Evolutionary conservation across 2,329 filamentous ascomycete species (phyloP).

Genomic region (Chaetomiaceae sp.): DNA sequence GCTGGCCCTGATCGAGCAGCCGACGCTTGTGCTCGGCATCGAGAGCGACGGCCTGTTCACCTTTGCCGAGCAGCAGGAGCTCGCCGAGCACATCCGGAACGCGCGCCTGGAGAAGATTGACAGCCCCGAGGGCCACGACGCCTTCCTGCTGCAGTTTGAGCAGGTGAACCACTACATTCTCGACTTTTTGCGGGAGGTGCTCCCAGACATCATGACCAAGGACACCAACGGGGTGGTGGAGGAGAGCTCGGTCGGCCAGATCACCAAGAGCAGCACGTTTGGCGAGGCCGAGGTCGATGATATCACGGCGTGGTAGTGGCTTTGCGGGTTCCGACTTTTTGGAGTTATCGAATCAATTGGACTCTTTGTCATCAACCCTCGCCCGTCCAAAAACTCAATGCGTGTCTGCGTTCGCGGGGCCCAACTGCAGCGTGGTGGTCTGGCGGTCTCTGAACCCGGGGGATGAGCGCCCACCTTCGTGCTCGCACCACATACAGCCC

Average conservation of each 20-base stretch:
- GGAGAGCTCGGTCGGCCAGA: slow-evolving; percentile 49
- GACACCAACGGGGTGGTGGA: slow-evolving; percentile 44
- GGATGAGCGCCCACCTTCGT: too few relatives aligned
- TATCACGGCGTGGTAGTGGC: slow-evolving; percentile 80
- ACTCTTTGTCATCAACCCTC: background rate
- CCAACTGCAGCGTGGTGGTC: too few relatives aligned
- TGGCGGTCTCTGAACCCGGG: too few relatives aligned
- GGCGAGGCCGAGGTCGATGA: slow-evolving; percentile 95
- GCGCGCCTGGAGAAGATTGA: slow-evolving; percentile 81
- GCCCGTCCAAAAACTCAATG: background rate
- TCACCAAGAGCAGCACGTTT: slow-evolving; percentile 86
- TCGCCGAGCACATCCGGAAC: slow-evolving; percentile 75
- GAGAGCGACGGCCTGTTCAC: slow-evolving; percentile 95
- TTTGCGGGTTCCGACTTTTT: background rate
- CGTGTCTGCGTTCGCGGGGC: background rate
- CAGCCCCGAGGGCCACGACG: slow-evolving; percentile 91
- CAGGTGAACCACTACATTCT: slow-evolving; percentile 89
- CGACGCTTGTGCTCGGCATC: slow-evolving; percentile 86
- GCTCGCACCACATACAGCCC: background rate
- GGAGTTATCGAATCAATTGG: background rate
- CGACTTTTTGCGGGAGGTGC: slow-evolving; percentile 71
- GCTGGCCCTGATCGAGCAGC: slow-evolving; percentile 77
- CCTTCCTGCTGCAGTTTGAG: slow-evolving; percentile 93
- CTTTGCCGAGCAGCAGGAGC: slow-evolving; percentile 90
- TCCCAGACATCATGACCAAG: slow-evolving; percentile 83